Evolutionary conservation across 2,329 filamentous ascomycete species (phyloP).

Genomic region (Hortaea sp.): DNA sequence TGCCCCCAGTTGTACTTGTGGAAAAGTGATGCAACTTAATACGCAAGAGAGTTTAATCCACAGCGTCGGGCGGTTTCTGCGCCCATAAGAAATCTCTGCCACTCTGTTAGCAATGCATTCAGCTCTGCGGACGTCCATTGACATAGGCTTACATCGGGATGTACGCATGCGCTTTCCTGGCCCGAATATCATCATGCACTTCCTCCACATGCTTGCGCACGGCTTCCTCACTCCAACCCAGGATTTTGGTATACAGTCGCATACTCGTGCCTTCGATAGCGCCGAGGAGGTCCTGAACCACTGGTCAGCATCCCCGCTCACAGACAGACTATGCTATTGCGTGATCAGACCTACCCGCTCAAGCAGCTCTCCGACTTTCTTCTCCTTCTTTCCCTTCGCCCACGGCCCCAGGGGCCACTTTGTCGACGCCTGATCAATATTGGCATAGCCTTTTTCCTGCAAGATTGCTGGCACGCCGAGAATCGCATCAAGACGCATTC

Average conservation of each 20-base stretch:
- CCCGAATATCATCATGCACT: constrained; percentile 4
- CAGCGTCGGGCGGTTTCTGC: constrained; percentile 5
- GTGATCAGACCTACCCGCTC: not conserved
- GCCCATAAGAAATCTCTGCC: constrained; percentile 6
- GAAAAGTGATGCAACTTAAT: too few relatives aligned
- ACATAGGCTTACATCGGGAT: constrained; percentile 2
- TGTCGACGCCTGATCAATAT: not conserved
- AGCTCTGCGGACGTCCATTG: too few relatives aligned
- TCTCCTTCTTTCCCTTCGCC: constrained; percentile 1
- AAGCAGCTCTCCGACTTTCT: constrained; percentile 2
- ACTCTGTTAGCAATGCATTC: too few relatives aligned
- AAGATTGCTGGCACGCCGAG: not conserved
- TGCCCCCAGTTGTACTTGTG: not conserved
- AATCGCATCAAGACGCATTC: not conserved
- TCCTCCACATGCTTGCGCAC: constrained; percentile 2
- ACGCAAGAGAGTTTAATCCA: not conserved
- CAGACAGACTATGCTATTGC: not conserved
- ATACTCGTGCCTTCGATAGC: constrained; percentile 6
- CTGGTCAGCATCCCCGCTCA: not conserved
- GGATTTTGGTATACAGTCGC: constrained; percentile 6
- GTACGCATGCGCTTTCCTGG: constrained; percentile 6
- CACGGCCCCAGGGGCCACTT: constrained; percentile 1
- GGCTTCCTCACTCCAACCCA: constrained; percentile 5
- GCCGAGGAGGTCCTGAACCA: constrained; percentile 2
- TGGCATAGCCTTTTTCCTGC: not conserved